Base-by-base conservation (phyloP, 768 basidiomycete genomes). In the Tricholoma sp. region DNA sequence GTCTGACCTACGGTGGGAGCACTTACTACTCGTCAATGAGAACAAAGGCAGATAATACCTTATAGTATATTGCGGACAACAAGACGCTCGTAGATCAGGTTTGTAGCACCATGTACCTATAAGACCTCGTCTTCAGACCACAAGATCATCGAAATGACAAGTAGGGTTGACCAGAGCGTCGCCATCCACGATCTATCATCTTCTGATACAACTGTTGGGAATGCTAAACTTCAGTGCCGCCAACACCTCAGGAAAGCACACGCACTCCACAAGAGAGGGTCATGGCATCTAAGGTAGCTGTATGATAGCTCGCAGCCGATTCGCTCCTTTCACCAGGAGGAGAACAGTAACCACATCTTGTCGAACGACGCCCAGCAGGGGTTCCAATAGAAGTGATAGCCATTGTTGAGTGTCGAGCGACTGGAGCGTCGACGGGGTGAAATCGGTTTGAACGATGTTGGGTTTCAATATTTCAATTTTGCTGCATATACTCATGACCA, bases 11-110 rank as follows among this genome's bases (percentile, higher is more conserved):
- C 12, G 51, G 8, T 31, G 39, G 9, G 29, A 31, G 33, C 45
- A 13, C n/a, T 11, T 15, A 34, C 50, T 52, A 53, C 56, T 24
- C 17, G 37, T 39, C 33, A 33, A 54, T 37, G 56, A 29, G 53
- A 52, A 56, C 37, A 54, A 20, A 58, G 20, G 36, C 39, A 32
- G 32, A 50, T 59, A 50, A 67, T 62, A 89, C 93, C 83, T 91
- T 68, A 98, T 98, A 3, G 96, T 93, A 67, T 97, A 96, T 61
- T 94, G 90, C 0, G 95, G 92, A 67, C 96, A 98, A 67, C 96
- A 98, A 9, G 93, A 88, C 5, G 71, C 68, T 59, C 75, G 80
- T 70, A 95, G 75, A 68, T 95, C 85, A 4, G 94, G 94, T 59
- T 91, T 92, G 70, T 98, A 98, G 64, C 91, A 85, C 71, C 86